These are phyloP conservation scores for Calonectria fujianensis DNA, from an alignment of 2,329 filamentous ascomycete species.

Conservation along the genomic window DNA sequence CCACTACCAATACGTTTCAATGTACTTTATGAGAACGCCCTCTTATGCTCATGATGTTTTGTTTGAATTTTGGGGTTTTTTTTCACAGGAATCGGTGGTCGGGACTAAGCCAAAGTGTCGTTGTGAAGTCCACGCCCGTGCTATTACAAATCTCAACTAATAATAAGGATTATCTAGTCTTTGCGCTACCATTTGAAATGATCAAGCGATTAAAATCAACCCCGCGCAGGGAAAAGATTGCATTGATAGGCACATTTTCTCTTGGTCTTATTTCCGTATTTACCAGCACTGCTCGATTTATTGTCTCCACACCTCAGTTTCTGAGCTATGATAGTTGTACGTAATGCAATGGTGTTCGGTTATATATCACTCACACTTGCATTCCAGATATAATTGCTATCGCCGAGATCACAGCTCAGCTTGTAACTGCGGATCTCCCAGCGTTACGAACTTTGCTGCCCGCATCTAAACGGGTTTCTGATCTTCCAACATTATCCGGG, in stretches of 20 bases:
- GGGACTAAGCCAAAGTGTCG: neutral
- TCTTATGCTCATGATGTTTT: neutral
- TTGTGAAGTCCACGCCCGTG: neutral
- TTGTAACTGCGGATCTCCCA: neutral
- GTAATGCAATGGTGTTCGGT: neutral
- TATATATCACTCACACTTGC: neutral
- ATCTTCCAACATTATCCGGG: neutral
- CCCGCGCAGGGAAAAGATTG: neutral
- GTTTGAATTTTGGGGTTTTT: neutral
- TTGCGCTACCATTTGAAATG: constrained; percentile 6
- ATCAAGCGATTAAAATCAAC: neutral
- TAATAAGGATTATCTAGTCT: neutral
- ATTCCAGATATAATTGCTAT: neutral
- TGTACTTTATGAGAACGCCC: no score
- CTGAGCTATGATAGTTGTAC: neutral
- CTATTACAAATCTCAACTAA: neutral
- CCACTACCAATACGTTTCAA: neutral
- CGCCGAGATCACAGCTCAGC: constrained; percentile 4
- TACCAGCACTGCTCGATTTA: constrained; percentile 6
- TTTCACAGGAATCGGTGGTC: neutral
- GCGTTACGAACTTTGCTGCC: neutral
- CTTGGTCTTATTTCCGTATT: neutral
- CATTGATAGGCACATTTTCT: neutral
- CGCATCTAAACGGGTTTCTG: neutral
- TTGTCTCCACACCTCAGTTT: neutral